phyloP scores from a whole-genome alignment of 192 early-diverging fungal genomes.

The Rhizophagus clarus region DNA sequence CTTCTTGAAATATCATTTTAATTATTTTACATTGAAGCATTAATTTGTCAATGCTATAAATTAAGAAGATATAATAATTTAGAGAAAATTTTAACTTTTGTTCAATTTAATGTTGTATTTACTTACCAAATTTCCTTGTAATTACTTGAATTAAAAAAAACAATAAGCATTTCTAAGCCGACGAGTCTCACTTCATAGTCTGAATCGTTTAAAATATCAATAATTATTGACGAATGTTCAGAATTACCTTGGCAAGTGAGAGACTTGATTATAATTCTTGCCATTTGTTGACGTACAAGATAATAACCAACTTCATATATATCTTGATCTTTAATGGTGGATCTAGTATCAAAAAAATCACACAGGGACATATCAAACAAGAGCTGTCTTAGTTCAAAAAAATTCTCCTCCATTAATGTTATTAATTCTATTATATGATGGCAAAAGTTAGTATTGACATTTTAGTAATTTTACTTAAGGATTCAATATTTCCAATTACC shows the following conservation, averaged over 20 bases:
- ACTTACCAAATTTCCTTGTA: background rate
- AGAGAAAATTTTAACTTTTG: background rate
- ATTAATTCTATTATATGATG: slow-evolving; percentile 2
- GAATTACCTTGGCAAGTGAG: background rate
- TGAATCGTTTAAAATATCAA: slow-evolving; percentile 9
- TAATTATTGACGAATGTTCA: background rate
- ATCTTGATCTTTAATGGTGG: background rate
- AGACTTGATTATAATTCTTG: slow-evolving; percentile 12
- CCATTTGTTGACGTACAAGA: slow-evolving; percentile 11
- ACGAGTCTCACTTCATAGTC: slow-evolving; percentile 13
- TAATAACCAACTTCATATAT: background rate
- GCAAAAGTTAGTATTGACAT: background rate
- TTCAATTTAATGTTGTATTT: too few species aligned
- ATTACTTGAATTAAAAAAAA: background rate
- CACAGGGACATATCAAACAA: slow-evolving; percentile 8
- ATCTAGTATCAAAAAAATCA: background rate
- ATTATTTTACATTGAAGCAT: slow-evolving; percentile 15
- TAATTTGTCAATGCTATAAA: background rate
- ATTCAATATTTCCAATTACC: background rate
- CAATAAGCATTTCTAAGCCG: background rate
- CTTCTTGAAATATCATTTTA: slow-evolving; percentile 23
- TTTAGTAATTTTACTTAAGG: background rate
- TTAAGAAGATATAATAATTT: background rate
- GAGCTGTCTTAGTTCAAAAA: background rate
- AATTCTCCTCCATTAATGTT: slow-evolving; percentile 11